Base-by-base conservation (phyloP, 2,329 filamentous ascomycete species). In the Arachnomyces sp. region DNA sequence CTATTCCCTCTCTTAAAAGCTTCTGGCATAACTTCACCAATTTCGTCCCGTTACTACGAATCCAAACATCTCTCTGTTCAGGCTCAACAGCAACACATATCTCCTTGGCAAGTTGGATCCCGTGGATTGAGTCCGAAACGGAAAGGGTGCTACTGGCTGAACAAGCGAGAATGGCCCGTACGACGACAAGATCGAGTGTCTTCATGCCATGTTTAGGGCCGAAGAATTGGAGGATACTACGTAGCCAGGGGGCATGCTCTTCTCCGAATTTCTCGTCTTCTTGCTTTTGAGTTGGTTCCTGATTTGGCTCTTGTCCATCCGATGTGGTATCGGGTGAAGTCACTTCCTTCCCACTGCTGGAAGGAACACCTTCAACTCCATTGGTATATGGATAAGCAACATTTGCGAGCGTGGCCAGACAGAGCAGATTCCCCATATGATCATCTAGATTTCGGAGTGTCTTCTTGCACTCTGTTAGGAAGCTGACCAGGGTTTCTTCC, bases 131-230 rank as follows among this genome's bases (percentile, higher is more conserved):
- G 16, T 63, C 51, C 0, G 47, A 31, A 0, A 48, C 32, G 6
- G 52, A 50, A 11, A 63, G 36, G 11, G 45, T 56, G 33, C 52
- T 61, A 33, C 51, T 62, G 8, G 57, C 54, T n/a, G 63, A 68
- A 38, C 61, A 65, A 18, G 57, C 57, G 31, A 67, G 53, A 7
- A 65, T 61, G 7, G 59, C 61, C 8, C 60, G 56, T 35, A 67
- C 44, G n/a, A 65, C 54, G 11, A 65, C 61, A 21, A 67, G 47
- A 40, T 67, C 63, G 11, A 68, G 46, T 0, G 61, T 67, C 39
- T 68, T 67, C 8, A 57, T 38, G 3, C 56, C 63, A 6, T 62
- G 55, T 38, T 61, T 66, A 4, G 55, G 44, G 4, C 57, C 60
- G 39, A 68, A 67, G 36, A 65, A 65, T 36, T 65, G 54, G 6